Base-by-base conservation (phyloP, 2,329 filamentous ascomycete genomes). In the Ceratocystiopsis brevicomis region DNA sequence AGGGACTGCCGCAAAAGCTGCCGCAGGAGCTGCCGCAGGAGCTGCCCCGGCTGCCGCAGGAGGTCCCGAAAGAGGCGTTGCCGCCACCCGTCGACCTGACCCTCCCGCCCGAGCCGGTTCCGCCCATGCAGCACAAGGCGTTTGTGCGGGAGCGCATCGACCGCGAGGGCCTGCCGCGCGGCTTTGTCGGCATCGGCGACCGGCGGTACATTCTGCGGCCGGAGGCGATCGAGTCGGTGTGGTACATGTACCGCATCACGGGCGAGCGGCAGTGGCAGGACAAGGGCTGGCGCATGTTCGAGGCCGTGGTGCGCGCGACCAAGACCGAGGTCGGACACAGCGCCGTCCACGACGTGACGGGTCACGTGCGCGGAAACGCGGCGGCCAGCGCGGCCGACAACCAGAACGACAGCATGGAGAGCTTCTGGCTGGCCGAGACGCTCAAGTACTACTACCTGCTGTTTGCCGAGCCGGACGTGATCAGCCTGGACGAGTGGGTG, bases 391-490 rank as follows among this genome's bases (percentile, higher is more conserved):
- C 33, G 15, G 13, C 10, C 4, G 33, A 8, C 9, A 53, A 53
- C 11, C 61, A 67, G 44, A 56, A 59, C 36, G 73, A 86, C 56
- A 65, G 67, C 51, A 87, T 88, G 81, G 81, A 93, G 63, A 87
- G 81, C 54, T 93, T 92, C 59, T 94, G 86, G 83, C 66, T 85
- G 47, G 81, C 81, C 4, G 86, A 94, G 67, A 94, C 85, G 37
- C 64, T 94, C 52, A 95, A 93, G 65, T 93, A 93, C 56, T 93
- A 90, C 51, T 94, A 85, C 57, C 59, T 94, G 45, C 67, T 93
- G 41, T 94, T 82, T 57, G 75, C 75, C 18, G 60, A 76, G 44
- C 77, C 80, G 0, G 65, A 68, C 41, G 61, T 78, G n/a, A 61
- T 81, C 37, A 79, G 69, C 53, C 60, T 82, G 44, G 78, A 82